These are phyloP conservation scores for Solanum commersonii DNA, from an alignment of 257 asterid species.

Conservation along the genomic window DNA sequence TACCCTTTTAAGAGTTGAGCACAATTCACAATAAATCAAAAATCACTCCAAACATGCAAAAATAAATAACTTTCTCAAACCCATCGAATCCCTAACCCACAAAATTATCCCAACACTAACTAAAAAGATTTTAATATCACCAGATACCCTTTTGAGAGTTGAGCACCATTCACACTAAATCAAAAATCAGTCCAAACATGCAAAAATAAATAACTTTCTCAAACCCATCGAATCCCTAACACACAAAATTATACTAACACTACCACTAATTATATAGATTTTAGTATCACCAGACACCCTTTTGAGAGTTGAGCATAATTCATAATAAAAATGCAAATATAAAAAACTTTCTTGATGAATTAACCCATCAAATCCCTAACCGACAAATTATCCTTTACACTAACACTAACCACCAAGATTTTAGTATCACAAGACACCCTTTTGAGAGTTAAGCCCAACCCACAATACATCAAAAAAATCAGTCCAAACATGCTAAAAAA, in stretches of 20 bases:
- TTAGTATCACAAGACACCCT: not conserved
- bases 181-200: not conserved
- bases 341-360: not conserved
- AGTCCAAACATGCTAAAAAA: not conserved
- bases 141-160: not conserved
- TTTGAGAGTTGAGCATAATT: not conserved
- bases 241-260: not conserved
- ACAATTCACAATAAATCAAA: not conserved
- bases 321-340: not conserved
- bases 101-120: not conserved
- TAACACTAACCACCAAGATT: not conserved
- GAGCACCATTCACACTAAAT: not conserved
- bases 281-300: slow-evolving; percentile 1
- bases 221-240: not conserved
- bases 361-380: not conserved
- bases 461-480: not conserved
- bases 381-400: not conserved
- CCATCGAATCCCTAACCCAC: not conserved
- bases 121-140: slow-evolving; percentile 2
- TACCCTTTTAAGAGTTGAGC: not conserved
- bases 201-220: not conserved
- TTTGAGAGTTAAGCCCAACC: not conserved
- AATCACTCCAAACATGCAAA: not conserved
- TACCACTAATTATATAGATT: not conserved
- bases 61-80: not conserved